phyloP scores from a whole-genome alignment of 768 basidiomycete genomes.

The Coprinellus aureogranulatus region DNA sequence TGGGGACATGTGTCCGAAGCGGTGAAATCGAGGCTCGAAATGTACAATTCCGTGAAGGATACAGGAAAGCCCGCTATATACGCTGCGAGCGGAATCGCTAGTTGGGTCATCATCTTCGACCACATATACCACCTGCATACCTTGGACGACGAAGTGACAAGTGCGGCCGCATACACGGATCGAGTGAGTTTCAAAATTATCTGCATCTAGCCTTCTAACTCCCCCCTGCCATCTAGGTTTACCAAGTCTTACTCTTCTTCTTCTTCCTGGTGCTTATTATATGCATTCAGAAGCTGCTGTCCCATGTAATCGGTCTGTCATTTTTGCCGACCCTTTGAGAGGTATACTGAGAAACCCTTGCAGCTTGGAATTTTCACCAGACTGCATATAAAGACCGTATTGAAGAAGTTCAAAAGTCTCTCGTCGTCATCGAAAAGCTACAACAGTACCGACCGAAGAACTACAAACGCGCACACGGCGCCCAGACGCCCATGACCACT shows the following conservation, averaged over 20 bases:
- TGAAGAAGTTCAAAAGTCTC: conserved; percentile 49
- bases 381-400: conserved; percentile 75
- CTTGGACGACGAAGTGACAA: conserved; percentile 31
- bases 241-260: conserved; percentile 64
- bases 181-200: conserved; percentile 45
- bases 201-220: neutral
- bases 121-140: conserved; percentile 62
- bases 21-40: conserved; percentile 63
- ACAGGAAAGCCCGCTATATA: conserved; percentile 72
- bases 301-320: conserved; percentile 54
- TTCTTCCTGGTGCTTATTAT: conserved; percentile 72
- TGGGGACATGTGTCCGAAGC: conserved; percentile 79
- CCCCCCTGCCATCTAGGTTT: conserved; percentile 35
- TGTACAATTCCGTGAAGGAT: conserved; percentile 69
- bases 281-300: conserved; percentile 64
- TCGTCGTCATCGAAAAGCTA: conserved; percentile 63
- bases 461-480: conserved; percentile 28
- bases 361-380: conserved; percentile 74
- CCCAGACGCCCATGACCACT: conserved; percentile 36
- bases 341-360: neutral
- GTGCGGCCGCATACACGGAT: conserved; percentile 60
- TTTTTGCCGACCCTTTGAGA: neutral
- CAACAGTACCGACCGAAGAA: conserved; percentile 60
- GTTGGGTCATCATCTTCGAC: conserved; percentile 74
- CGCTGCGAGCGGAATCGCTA: conserved; percentile 65